Evolutionary conservation across 148 eudicot genomes (phyloP), one percentile per base, ranked within the genome.

Genomic region (Rhododendron simsii): DNA sequence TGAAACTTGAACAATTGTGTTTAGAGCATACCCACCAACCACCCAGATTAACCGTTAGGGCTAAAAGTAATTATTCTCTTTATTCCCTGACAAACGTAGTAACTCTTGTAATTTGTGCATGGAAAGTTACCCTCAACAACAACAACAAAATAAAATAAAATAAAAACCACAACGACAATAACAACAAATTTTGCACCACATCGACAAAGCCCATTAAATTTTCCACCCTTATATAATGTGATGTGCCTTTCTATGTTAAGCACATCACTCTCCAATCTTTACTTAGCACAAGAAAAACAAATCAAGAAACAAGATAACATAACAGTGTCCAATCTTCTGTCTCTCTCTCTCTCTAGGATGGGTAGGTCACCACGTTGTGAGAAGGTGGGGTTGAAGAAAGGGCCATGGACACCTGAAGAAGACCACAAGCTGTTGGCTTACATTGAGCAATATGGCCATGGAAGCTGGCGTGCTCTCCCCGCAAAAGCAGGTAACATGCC

Each of bases 391-490:
- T 59, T 86, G 81, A 86, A 86, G 85, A 86, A 86, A 86, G 88
- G 88, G 73, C 82, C 88, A 82, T 86, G 88, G 88, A 86, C 88
- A 14, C 23, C 85, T 12, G 85, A 86, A 26, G 88, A 87, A 76
- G 88, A 87, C 85, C 84, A 82, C 59, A 88, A 85, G 33, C 87
- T 88, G 12, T 75, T 77, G 82, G 78, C 37, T 16, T 88, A 85
- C 37, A 85, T 88, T 20, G 77, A 84, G 76, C 76, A 85, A 63
- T 50, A 88, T 85, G 89, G 89, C 51, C 87, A 88, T 81, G 87
- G 89, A 81, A 85, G 85, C 75, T 88, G 87, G 89, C 87, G 85
- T 81, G 85, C 89, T 57, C 57, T 88, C 30, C 87, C 89, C 50
- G 50, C 85, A 18, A 85, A 85, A 78, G 87, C 89, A 30, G 87